These are phyloP conservation scores for Colletotrichum sidae DNA, from an alignment of 2,329 filamentous ascomycete species.

Conservation along the genomic window DNA sequence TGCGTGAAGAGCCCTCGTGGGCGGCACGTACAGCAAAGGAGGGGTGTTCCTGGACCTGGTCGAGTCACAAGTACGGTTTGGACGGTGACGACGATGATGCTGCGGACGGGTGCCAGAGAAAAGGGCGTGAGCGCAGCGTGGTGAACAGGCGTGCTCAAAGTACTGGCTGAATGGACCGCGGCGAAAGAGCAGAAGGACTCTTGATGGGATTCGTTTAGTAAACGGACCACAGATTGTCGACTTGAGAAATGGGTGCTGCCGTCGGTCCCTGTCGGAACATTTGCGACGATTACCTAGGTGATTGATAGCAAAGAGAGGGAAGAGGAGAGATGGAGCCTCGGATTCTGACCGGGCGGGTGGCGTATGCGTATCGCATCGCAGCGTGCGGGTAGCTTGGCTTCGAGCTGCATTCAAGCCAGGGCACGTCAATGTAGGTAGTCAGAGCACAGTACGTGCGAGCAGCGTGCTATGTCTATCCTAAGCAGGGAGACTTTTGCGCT, in stretches of 20 bases:
- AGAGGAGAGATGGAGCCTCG: slow-evolving; percentile 36
- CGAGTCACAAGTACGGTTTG: slow-evolving; percentile 1
- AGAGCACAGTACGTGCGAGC: background rate
- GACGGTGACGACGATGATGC: background rate
- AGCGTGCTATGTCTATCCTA: background rate
- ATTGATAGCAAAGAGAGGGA: slow-evolving; percentile 25
- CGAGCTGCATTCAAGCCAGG: slow-evolving; percentile 10
- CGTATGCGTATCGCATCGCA: slow-evolving; percentile 22
- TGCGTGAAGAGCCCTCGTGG: background rate
- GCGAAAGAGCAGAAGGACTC: slow-evolving; percentile 7
- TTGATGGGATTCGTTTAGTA: slow-evolving; percentile 1
- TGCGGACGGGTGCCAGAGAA: slow-evolving; percentile 17
- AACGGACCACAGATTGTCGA: background rate
- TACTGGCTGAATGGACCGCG: background rate
- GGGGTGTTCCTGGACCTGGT: slow-evolving; percentile 10
- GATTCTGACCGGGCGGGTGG: slow-evolving; percentile 36
- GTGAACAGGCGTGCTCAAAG: slow-evolving; percentile 3
- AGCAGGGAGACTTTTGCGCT: slow-evolving; percentile 6
- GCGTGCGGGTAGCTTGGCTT: slow-evolving; percentile 13
- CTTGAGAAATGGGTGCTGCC: slow-evolving; percentile 9
- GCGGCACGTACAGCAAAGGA: slow-evolving; percentile 20
- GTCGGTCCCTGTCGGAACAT: slow-evolving; percentile 26
- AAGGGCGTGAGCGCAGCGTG: slow-evolving; percentile 26
- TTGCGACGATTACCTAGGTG: slow-evolving; percentile 21
- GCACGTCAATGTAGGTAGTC: background rate